phyloP scores from a whole-genome alignment of 768 basidiomycete genomes.

The Royoungia palumana region DNA sequence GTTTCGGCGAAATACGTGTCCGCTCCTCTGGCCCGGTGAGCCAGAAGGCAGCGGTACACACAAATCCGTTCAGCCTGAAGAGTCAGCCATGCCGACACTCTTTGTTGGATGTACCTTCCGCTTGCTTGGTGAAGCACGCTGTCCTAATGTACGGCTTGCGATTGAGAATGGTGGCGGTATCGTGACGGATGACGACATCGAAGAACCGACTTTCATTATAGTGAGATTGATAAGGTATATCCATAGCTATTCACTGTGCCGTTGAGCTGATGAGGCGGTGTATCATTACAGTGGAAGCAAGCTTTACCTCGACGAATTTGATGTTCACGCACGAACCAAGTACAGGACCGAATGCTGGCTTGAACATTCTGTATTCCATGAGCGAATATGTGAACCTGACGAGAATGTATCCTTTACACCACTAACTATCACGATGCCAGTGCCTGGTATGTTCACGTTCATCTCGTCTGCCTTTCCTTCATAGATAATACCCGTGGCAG shows the following conservation, averaged over 20 bases:
- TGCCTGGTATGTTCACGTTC: constrained; percentile 44
- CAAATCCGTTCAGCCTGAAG: neutral
- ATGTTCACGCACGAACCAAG: constrained; percentile 43
- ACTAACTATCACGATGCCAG: constrained; percentile 53
- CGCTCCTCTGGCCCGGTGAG: constrained; percentile 12
- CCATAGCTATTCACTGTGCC: neutral
- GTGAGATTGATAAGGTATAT: constrained; percentile 72
- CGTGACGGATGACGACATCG: constrained; percentile 41
- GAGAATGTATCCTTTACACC: constrained; percentile 74
- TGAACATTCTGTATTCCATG: constrained; percentile 77
- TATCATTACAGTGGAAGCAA: constrained; percentile 62
- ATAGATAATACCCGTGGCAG: constrained; percentile 31
- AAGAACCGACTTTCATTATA: constrained; percentile 60
- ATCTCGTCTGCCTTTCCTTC: neutral
- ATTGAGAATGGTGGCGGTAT: constrained; percentile 60
- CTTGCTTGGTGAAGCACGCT: constrained; percentile 65
- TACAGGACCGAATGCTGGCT: constrained; percentile 95
- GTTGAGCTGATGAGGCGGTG: neutral
- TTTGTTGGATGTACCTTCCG: constrained; percentile 59
- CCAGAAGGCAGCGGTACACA: constrained; percentile 15
- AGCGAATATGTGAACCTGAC: constrained; percentile 61
- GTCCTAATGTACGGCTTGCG: constrained; percentile 52
- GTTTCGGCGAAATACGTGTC: constrained; percentile 41
- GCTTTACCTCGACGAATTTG: constrained; percentile 56
- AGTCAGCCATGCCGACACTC: constrained; percentile 25